Evolutionary conservation across 768 basidiomycete species (phyloP), one percentile per base, ranked within the genome.

Genomic region (Mycena galericulata): DNA sequence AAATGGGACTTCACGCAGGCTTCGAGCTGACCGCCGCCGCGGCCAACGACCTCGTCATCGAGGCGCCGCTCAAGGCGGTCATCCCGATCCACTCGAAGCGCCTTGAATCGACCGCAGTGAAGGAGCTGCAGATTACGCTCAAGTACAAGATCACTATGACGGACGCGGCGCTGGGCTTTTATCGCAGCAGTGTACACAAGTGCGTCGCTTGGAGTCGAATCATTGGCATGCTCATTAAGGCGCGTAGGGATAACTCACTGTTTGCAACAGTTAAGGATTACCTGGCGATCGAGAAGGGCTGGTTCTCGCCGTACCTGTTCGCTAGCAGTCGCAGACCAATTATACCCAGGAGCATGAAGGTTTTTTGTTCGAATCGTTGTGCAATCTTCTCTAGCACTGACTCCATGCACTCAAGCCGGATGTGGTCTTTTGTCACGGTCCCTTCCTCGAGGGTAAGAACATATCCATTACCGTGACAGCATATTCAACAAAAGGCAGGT

Each of bases 301-400:
- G 90, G 90, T 90, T 90, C 77, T 87, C 85, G 15, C 89, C 89
- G 0, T 90, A 90, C 73, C 79, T 90, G 2, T 91, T 89, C 73
- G 88, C 89, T 6, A 90, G 88, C 63, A 83, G 82, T 3, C 83
- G 87, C 12, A 77, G 89, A 51, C 90, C 90, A 9, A 82, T 87
- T 72, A 90, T 89, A 61, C 89, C 87, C 1, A 82, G 90, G 43
- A 82, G 83, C 26, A 87, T 90, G 85, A 36, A n/a, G n/a, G n/a
- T n/a, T n/a, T n/a, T n/a, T n/a, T n/a, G n/a, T n/a, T n/a, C n/a
- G n/a, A n/a, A n/a, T n/a, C n/a, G n/a, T n/a, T n/a, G n/a, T n/a
- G n/a, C n/a, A n/a, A n/a, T n/a, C n/a, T n/a, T n/a, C n/a, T n/a
- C n/a, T n/a, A n/a, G n/a, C n/a, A 36, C 34, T 14, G 14, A 7